Conservation (phyloP, 441 rosid species). For the Jatropha podagrica region DNA sequence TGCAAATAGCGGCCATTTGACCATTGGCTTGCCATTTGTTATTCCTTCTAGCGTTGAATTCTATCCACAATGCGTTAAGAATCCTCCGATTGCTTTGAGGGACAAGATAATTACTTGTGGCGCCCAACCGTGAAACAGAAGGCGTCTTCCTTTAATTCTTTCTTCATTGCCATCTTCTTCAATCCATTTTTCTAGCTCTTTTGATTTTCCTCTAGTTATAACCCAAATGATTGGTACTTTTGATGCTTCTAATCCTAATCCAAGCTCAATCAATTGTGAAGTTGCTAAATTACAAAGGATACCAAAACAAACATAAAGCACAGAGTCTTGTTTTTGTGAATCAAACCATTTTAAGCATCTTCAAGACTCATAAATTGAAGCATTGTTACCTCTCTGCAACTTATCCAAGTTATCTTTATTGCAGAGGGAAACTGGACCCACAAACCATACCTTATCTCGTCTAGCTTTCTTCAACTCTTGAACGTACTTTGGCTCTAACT, state of each 20-base stretch:
- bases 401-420: conserved; percentile 30
- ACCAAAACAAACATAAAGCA: conserved; percentile 42
- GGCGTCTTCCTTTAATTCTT: conserved; percentile 30
- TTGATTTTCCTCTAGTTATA: conserved; percentile 27
- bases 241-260: conserved; percentile 40
- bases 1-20: conserved; percentile 43
- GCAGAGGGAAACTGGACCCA: conserved; percentile 41
- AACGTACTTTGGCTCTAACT: conserved; percentile 31
- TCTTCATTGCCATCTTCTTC: conserved; percentile 33
- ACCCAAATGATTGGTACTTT: conserved; percentile 47
- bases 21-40: conserved; percentile 33
- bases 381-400: conserved; percentile 34
- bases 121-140: conserved; percentile 42
- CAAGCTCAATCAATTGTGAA: conserved; percentile 37
- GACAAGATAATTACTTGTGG: conserved; percentile 42
- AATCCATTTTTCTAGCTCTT: conserved; percentile 42
- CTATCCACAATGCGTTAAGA: conserved; percentile 51
- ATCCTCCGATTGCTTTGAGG: conserved; percentile 38
- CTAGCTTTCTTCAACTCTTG: conserved; percentile 21
- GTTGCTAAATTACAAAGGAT: conserved; percentile 32
- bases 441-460: conserved; percentile 30
- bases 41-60: conserved; percentile 38
- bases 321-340: conserved; percentile 25
- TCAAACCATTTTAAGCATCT: conserved; percentile 39
- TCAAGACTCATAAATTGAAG: conserved; percentile 2